phyloP scores from a whole-genome alignment of 306 rosid genomes.

The Lathyrus tuberosus region DNA sequence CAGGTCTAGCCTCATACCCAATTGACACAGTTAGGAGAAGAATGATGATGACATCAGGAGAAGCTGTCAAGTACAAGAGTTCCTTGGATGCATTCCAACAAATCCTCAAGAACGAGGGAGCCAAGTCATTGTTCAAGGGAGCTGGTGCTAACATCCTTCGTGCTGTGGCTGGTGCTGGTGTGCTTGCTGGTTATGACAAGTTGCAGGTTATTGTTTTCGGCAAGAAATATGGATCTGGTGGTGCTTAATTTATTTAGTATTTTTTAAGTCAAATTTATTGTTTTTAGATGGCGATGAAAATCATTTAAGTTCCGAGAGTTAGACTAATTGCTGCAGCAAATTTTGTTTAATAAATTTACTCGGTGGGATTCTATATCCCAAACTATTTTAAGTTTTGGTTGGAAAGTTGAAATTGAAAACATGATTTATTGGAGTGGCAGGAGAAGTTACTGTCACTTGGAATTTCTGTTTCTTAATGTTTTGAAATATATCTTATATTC shows the following conservation, averaged over 20 bases:
- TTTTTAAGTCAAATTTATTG: constrained; percentile 22
- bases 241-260: constrained; percentile 47
- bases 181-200: constrained; percentile 91
- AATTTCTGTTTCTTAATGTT: constrained; percentile 37
- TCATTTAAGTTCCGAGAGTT: constrained; percentile 54
- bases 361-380: constrained; percentile 63
- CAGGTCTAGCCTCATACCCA: constrained; percentile 91
- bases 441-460: constrained; percentile 42
- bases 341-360: constrained; percentile 77
- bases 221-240: constrained; percentile 89
- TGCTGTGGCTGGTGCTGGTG: constrained; percentile 96
- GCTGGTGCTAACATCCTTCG: constrained; percentile 94
- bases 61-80: constrained; percentile 90
- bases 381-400: constrained; percentile 43
- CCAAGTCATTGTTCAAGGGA: constrained; percentile 92
- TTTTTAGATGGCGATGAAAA: constrained; percentile 87
- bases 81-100: constrained; percentile 74
- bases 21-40: constrained; percentile 94
- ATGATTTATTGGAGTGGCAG: constrained; percentile 56
- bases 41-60: constrained; percentile 99
- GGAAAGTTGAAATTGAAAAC: constrained; percentile 40
- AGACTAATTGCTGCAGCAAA: constrained; percentile 60
- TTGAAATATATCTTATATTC: not conserved
- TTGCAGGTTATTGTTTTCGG: constrained; percentile 75
- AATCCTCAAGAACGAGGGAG: constrained; percentile 84